Base-by-base conservation (phyloP, 345 rosid species). In the Citrus glauca region DNA sequence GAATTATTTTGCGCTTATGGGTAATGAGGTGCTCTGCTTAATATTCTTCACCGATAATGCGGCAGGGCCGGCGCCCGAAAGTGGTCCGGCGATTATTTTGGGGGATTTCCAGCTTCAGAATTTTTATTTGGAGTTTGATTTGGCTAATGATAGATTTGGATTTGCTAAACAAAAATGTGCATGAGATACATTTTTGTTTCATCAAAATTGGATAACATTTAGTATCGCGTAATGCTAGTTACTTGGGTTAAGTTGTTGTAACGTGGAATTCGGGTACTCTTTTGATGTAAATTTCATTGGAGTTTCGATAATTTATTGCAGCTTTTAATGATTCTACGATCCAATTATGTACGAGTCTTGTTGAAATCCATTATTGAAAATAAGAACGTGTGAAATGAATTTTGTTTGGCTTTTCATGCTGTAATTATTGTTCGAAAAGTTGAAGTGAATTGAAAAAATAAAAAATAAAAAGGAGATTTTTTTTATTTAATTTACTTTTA, bases 91-190 rank as follows among this genome's bases (percentile, higher is more conserved):
- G 64, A 88, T 95, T 5, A 88, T 95, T 6, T 45, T 95, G 62
- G 99, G 98, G 48, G 89, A 85, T 83, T 95, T 89, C 40, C 98
- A 95, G 89, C 94, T 87, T 81, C 96, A 89, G 87, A 90, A 95
- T 81, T 91, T 85, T 82, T 75, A 88, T 37, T 68, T 93, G 7
- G 99, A 95, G 80, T 95, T 82, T 78, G 97, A 93, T 86, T 80
- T 92, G 80, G 88, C 81, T 50, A 89, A 92, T 35, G 84, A 92
- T 56, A 86, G 93, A 81, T 84, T 93, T 59, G 99, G 99, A 56
- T 93, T 92, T 74, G 87, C 81, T 7, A 84, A 78, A 78, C 87
- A 84, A 67, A 86, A 42, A 57, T 95, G 98, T 62, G 74, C 40
- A 28, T 86, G 84, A 87, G 66, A 33, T 55, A 63, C 9, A 48